These are phyloP conservation scores for Scheffersomyces lignosus DNA, from an alignment of 805 yeast genomes.

Conservation along the genomic window DNA sequence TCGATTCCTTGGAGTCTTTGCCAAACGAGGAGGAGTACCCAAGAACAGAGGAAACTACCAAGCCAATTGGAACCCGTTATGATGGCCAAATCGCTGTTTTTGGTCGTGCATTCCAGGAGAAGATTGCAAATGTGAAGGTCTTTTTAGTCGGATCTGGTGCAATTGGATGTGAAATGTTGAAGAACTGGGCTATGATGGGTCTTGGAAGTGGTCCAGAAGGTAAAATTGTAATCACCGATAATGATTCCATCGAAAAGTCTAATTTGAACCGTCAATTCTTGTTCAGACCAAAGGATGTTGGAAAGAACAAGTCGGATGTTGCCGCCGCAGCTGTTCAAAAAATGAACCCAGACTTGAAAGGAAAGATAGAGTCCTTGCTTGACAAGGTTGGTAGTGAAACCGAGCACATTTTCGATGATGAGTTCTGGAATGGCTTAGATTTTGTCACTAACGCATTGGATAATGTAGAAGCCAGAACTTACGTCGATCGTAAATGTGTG, in stretches of 20 bases:
- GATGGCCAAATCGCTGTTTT: slow-evolving; percentile 96
- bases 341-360: slow-evolving; percentile 83
- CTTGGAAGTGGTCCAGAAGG: slow-evolving; percentile 91
- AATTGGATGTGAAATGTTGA: slow-evolving; percentile 97
- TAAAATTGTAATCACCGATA: slow-evolving; percentile 82
- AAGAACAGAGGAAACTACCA: slow-evolving; percentile 69
- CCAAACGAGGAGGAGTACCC: slow-evolving; percentile 60
- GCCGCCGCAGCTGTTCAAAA: slow-evolving; percentile 80
- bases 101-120: slow-evolving; percentile 75
- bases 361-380: slow-evolving; percentile 70
- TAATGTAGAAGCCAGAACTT: slow-evolving; percentile 96
- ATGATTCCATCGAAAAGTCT: slow-evolving; percentile 92
- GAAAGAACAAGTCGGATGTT: slow-evolving; percentile 83
- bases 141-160: slow-evolving; percentile 98
- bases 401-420: slow-evolving; percentile 79
- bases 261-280: slow-evolving; percentile 95
- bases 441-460: slow-evolving; percentile 96
- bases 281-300: slow-evolving; percentile 93
- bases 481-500: slow-evolving; percentile 95
- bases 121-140: slow-evolving; percentile 72
- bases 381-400: slow-evolving; percentile 96
- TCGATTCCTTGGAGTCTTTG: slow-evolving; percentile 89
- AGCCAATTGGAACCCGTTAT: slow-evolving; percentile 79
- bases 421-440: slow-evolving; percentile 81
- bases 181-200: slow-evolving; percentile 97